These are phyloP conservation scores for Camelina laxa DNA, from an alignment of 345 rosid genomes.

Conservation along the genomic window DNA sequence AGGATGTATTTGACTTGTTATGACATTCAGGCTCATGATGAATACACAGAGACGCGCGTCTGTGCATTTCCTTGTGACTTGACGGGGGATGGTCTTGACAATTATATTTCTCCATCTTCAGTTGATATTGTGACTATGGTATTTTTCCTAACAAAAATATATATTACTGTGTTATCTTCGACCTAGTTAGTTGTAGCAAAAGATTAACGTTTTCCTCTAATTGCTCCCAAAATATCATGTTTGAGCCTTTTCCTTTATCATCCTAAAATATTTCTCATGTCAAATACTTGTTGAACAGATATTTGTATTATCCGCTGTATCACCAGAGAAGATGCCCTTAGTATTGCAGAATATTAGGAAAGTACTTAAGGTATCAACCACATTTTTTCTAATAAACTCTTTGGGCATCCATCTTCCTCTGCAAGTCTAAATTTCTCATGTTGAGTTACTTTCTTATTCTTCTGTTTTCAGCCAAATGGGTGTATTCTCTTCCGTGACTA, in stretches of 20 bases:
- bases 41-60: slow-evolving; percentile 63
- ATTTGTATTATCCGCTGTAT: slow-evolving; percentile 90
- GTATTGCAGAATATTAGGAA: slow-evolving; percentile 72
- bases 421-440: not conserved
- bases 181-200: not conserved
- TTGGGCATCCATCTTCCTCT: not conserved
- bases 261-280: slow-evolving; percentile 21
- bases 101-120: slow-evolving; percentile 75
- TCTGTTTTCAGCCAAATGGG: slow-evolving; percentile 70
- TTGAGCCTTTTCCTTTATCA: slow-evolving; percentile 11
- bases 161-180: not conserved
- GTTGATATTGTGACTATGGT: slow-evolving; percentile 94
- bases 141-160: slow-evolving; percentile 36
- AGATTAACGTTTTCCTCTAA: not conserved
- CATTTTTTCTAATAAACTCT: slow-evolving; percentile 2
- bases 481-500: slow-evolving; percentile 83
- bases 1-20: not conserved
- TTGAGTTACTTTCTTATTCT: slow-evolving; percentile 2
- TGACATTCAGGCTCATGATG: slow-evolving; percentile 74
- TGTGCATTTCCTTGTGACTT: slow-evolving; percentile 80
- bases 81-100: slow-evolving; percentile 71
- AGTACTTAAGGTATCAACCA: slow-evolving; percentile 68
- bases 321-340: slow-evolving; percentile 89
- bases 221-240: not conserved
- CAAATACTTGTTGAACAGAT: slow-evolving; percentile 74